A percentile compares a stretch with the other conserved stretches of the same genome.
Conservation (phyloP, 306 rosid genomes). For the Neltuma alba region DNA sequence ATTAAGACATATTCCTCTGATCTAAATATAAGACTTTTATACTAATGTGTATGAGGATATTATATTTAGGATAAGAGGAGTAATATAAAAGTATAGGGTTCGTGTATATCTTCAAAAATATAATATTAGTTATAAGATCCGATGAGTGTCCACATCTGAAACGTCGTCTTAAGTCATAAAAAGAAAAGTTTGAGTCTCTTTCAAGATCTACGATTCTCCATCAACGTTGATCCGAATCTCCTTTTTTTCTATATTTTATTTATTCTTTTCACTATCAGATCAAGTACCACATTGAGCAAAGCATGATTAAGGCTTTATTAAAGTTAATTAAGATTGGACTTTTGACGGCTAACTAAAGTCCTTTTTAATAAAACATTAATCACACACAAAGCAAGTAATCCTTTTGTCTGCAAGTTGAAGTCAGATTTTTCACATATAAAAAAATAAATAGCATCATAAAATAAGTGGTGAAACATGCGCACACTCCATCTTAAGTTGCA, state of each 20-base stretch:
- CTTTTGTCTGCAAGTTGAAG: background rate
- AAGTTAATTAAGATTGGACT: conserved; percentile 5
- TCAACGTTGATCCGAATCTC: conserved; percentile 38
- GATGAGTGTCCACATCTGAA: conserved; percentile 13
- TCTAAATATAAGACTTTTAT: no score
- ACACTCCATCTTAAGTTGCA: background rate
- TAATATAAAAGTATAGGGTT: background rate
- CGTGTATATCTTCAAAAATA: background rate
- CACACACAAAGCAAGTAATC: background rate
- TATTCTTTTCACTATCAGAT: conserved; percentile 17
- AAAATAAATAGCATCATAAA: background rate
- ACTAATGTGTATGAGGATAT: no score
- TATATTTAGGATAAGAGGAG: no score
- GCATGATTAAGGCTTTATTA: conserved; percentile 20
- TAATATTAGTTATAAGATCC: background rate
- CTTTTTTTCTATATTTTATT: conserved; percentile 1
- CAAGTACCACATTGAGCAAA: conserved; percentile 12
- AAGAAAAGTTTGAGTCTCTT: conserved; percentile 32
- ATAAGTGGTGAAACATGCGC: background rate
- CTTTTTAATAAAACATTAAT: background rate
- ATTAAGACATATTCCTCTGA: no score
- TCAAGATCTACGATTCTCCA: conserved; percentile 32
- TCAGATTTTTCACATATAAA: background rate
- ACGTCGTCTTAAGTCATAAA: background rate
- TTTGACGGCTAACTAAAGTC: conserved; percentile 13